A percentile compares a stretch with the other conserved stretches of the same genome.
Conservation (phyloP, 768 basidiomycete genomes). For the Boletus reticuloceps region DNA sequence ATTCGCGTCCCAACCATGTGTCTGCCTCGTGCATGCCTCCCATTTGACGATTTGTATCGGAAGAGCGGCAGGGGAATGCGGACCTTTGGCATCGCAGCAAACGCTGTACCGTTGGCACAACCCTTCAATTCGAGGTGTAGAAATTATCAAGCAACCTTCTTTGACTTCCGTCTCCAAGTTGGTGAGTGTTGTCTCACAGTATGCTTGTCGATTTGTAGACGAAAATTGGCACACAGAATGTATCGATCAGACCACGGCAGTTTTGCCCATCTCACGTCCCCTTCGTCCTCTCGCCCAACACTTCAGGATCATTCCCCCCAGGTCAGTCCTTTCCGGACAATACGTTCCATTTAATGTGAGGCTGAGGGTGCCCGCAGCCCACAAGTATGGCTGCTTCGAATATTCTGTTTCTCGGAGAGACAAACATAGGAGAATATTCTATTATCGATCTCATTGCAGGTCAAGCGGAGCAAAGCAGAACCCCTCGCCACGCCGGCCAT, state of each 20-base stretch:
- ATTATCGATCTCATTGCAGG: conserved; percentile 18
- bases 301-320: not conserved
- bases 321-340: conserved; percentile 11
- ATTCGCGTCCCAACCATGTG: no score
- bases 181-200: conserved; percentile 7
- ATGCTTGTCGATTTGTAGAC: not conserved
- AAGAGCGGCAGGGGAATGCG: not conserved
- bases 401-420: conserved; percentile 24
- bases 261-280: conserved; percentile 4
- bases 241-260: conserved; percentile 12
- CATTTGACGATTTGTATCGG: not conserved
- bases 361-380: conserved; percentile 12
- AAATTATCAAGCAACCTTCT: not conserved
- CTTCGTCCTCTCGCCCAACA: conserved; percentile 9
- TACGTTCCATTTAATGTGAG: not conserved
- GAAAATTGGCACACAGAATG: conserved; percentile 14
- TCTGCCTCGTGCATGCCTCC: conserved; percentile 19
- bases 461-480: not conserved
- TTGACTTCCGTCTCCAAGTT: not conserved
- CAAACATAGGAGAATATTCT: conserved; percentile 13
- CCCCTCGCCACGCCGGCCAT: not conserved
- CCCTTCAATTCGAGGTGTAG: not conserved
- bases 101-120: not conserved
- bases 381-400: conserved; percentile 6
- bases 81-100: not conserved